Evolutionary conservation across 78 protist species (phyloP).

Genomic region (Bodo saltans): DNA sequence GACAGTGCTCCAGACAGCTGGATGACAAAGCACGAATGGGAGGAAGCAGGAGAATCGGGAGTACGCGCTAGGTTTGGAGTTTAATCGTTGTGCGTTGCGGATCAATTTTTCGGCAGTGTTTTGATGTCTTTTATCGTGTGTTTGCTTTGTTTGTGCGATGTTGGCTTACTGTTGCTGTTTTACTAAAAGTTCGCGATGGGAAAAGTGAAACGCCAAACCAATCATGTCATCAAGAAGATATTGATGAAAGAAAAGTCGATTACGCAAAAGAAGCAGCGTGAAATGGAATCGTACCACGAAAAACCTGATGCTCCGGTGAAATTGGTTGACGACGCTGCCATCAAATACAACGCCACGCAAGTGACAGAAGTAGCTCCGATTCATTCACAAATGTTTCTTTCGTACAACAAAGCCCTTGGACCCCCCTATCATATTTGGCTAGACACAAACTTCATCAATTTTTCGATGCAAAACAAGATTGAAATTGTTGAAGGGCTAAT

Average conservation of each 20-base stretch:
- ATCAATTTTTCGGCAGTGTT: no score
- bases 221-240: no score
- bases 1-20: conserved; percentile 75
- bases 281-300: neutral
- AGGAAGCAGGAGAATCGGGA: conserved; percentile 67
- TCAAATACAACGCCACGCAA: neutral
- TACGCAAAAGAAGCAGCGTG: neutral
- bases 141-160: no score
- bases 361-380: neutral
- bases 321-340: neutral
- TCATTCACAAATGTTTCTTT: conserved; percentile 70
- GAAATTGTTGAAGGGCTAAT: conserved; percentile 82
- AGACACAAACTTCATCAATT: conserved; percentile 98
- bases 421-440: conserved; percentile 97
- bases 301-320: neutral
- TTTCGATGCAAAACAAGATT: conserved; percentile 77
- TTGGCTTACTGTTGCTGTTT: no score
- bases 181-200: no score
- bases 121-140: no score
- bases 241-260: neutral
- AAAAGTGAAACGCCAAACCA: no score
- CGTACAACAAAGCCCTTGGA: conserved; percentile 86
- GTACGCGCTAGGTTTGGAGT: no score
- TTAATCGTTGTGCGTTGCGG: no score
- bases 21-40: conserved; percentile 80